Evolutionary conservation across 768 basidiomycete species (phyloP), one percentile per base, ranked within the genome.

Genomic region (Calocera cornea): DNA sequence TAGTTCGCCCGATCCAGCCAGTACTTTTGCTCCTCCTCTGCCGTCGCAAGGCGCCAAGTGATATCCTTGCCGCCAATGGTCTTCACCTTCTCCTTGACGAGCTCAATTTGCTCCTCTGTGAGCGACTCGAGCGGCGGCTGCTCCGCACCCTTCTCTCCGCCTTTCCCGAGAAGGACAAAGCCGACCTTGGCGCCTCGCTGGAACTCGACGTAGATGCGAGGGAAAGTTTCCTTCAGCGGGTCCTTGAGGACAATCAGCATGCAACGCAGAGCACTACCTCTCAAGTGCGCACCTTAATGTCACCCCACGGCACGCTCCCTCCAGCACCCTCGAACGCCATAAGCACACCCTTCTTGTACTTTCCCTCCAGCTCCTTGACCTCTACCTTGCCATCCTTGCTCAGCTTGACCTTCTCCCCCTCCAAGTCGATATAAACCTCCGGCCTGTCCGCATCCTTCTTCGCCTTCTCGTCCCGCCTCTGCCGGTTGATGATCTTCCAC

Each of bases 41-140:
- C 73, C 72, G 72, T 69, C 22, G 68, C 66, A 34, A 68, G 69
- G 34, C 65, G 54, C 91, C 90, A 90, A 10, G 79, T 80, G 27
- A 90, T 82, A 40, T 83, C 81, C 41, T 86, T 83, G 1, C 82
- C 82, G 40, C 69, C 67, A 24, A 73, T 68, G 49, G 34, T 47
- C 31, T 69, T 66, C 1, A 69, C 36, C 22, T 67, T 69, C 40
- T 64, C 49, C 72, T 87, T 86, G 69, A 92, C 78, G 8, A 80
- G 86, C 69, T 83, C 84, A 38, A 92, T 75, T 27, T 82, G 88
- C 40, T 89, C 90, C 65, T 89, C 87, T 16, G 83, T 80, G 64
- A 93, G 78, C 0, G 80, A 79, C 72, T 87, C 87, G 76, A 47
- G 54, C 5, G 54, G 24, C 31, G 44, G 44, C 8, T 47, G 5